Conservation (phyloP, 1,284 basidiomycete species). For the Sutorius eximius region DNA sequence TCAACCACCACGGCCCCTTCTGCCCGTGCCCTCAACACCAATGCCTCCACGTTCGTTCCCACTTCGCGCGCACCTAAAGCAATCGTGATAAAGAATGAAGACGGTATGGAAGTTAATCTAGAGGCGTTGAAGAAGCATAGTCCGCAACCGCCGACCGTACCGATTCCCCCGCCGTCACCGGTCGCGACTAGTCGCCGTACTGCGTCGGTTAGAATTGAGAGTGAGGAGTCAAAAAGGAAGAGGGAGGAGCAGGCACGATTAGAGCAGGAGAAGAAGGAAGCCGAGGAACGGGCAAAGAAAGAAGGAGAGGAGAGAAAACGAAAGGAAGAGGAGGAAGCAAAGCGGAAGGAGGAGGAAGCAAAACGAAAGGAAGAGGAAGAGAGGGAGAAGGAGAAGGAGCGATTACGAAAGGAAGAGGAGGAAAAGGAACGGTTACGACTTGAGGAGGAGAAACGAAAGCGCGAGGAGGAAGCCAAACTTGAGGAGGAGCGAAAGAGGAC, state of each 20-base stretch:
- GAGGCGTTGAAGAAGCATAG: constrained; percentile 51
- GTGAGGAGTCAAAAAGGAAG: constrained; percentile 54
- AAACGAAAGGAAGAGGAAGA: constrained; percentile 36
- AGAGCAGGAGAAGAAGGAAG: constrained; percentile 40
- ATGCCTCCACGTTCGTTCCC: constrained; percentile 66
- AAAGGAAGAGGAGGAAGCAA: constrained; percentile 39
- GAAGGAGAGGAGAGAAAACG: constrained; percentile 40
- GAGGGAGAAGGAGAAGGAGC: constrained; percentile 34
- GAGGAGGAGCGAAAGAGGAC: constrained; percentile 37
- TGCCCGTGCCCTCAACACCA: constrained; percentile 53
- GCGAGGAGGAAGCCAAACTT: constrained; percentile 40
- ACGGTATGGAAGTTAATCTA: constrained; percentile 62
- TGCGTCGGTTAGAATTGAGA: constrained; percentile 52
- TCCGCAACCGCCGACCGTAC: constrained; percentile 41
- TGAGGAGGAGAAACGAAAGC: constrained; percentile 42
- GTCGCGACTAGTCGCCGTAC: constrained; percentile 36
- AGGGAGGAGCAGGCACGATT: constrained; percentile 53
- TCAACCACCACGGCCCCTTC: constrained; percentile 45
- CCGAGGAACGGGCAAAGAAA: constrained; percentile 35
- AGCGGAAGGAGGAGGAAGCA: constrained; percentile 35
- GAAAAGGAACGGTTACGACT: constrained; percentile 40
- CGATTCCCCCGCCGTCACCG: constrained; percentile 44
- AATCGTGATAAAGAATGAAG: constrained; percentile 43
- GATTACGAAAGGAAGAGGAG: constrained; percentile 38
- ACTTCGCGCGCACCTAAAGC: constrained; percentile 25